Evolutionary conservation across 2,329 filamentous ascomycete species (phyloP), one percentile per base, ranked within the genome.

Genomic region (Tothia fuscella): DNA sequence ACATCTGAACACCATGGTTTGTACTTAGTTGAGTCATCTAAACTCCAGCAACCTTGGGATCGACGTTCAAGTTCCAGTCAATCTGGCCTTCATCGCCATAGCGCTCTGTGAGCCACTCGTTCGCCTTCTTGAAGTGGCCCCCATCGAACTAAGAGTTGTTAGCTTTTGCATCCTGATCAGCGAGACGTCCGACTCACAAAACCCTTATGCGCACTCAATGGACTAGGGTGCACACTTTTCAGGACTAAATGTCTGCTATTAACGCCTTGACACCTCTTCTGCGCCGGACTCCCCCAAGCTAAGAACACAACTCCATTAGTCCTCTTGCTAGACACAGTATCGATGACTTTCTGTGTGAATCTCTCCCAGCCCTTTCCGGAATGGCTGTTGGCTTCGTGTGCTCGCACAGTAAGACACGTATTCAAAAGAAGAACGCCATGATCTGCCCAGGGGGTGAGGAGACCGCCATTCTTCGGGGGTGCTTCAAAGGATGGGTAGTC

Each of bases 341-440:
- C 87, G 48, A 98, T 93, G 31, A 91, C 81, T 49, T 78, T 83
- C 57, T 95, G 88, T 16, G 89, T 98, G 57, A 98, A 84, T 33
- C 71, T 71, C 63, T 98, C 91, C 91, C 91, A 98, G 13, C 91
- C 91, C 48, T 80, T 80, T 53, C 82, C 81, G 3, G 82, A 68
- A 61, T 98, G 91, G 21, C 78, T 84, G 58, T 91, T 89, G 35
- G 91, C 80, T 51, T 93, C 78, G 56, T 93, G 83, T 1, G 85
- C 85, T 19, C 86, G 82, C 14, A 98, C 91, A 0, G 91, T 98
- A 42, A 98, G 69, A 59, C 87, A 94, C 1, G 91, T 93, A 60
- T 98, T 98, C 50, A 98, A 74, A 64, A 98, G 72, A 31, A 98
- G 72, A 4, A 98, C 88, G 37, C 91, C 91, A 38, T 82, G 80